Base-by-base conservation (phyloP, 345 rosid species). In the Pugionium cornutum region DNA sequence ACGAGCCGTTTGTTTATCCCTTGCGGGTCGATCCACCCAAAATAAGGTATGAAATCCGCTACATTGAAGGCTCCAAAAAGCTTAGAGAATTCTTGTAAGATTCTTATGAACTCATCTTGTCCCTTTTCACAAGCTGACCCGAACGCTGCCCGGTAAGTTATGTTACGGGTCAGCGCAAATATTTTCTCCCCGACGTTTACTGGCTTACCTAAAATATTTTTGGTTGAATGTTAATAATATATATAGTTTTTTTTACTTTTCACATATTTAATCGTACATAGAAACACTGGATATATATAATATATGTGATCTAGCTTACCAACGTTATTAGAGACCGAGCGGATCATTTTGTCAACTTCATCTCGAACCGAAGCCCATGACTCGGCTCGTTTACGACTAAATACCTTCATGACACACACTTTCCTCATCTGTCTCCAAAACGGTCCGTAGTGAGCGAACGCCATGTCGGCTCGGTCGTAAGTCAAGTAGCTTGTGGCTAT, bases 371-470 rank as follows among this genome's bases (percentile, higher is more conserved):
- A 91, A 7, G 78, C 86, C 99, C 98, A 95, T 0, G 99, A 95
- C 75, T 89, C 99, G 0, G 89, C 96, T 51, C 99, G 39, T 72
- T 86, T 91, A 5, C 99, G 88, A 72, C 99, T 95, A 66, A 95
- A 95, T 8, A 91, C 77, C 80, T 83, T 86, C 86, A 91, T 82
- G 53, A 89, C 98, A 43, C 95, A 86, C 2, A 91, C 82, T 79
- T 95, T 95, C 1, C 99, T 75, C 99, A 91, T 91, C 82, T 91
- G 98, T 31, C 99, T 74, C 99, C 99, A 91, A 46, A 89, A 91
- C 0, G 99, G 97, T 0, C 99, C 99, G 62, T 91, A 95, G 74
- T 89, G 86, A 8, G 98, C 92, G 11, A 95, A 95, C 34, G 99
- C 99, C 96, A 95, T 89, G 67, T 95, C 98, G 1, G 96, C 89